Conservation (phyloP, 208 protist genomes). For the Porcisia hertigi region DNA sequence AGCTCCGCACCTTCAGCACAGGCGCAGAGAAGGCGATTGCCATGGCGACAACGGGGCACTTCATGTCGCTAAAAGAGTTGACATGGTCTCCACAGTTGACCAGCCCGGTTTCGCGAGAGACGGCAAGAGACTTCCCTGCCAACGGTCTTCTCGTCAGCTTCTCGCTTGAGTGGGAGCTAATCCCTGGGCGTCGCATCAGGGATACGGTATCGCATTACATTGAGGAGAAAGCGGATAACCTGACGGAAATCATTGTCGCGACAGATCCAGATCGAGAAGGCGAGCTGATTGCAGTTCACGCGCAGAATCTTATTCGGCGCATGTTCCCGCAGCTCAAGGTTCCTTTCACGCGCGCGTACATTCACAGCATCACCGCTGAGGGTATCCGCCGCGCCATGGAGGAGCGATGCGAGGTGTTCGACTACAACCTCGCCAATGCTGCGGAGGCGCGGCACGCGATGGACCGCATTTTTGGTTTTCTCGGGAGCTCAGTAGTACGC, state of each 20-base stretch:
- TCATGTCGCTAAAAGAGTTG: constrained; percentile 84
- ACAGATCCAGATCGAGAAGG: constrained; percentile 92
- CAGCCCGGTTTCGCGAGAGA: not conserved
- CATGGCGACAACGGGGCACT: constrained; percentile 89
- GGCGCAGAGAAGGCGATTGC: constrained; percentile 75
- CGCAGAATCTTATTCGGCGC: constrained; percentile 64
- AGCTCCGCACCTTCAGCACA: constrained; percentile 44
- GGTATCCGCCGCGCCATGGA: constrained; percentile 80
- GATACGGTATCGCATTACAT: constrained; percentile 83
- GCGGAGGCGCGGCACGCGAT: constrained; percentile 90
- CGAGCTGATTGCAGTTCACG: constrained; percentile 91
- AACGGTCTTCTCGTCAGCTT: constrained; percentile 70
- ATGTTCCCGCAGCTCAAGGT: constrained; percentile 80
- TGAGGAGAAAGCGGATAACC: constrained; percentile 70
- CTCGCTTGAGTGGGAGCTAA: constrained; percentile 76
- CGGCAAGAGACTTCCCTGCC: constrained; percentile 42
- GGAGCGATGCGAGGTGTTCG: constrained; percentile 63
- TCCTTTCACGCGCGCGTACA: constrained; percentile 90
- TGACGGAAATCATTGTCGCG: constrained; percentile 91
- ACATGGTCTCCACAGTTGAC: constrained; percentile 53
- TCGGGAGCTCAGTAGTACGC: constrained; percentile 89
- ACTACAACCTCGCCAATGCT: constrained; percentile 85
- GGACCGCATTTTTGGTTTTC: constrained; percentile 92
- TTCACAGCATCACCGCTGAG: constrained; percentile 91
- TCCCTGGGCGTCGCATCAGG: constrained; percentile 76